A percentile compares a stretch with the other conserved stretches of the same genome.
These are phyloP conservation scores for Jimgerdemannia lactiflua DNA, from an alignment of 192 early-diverging fungal species.

Conservation along the genomic window DNA sequence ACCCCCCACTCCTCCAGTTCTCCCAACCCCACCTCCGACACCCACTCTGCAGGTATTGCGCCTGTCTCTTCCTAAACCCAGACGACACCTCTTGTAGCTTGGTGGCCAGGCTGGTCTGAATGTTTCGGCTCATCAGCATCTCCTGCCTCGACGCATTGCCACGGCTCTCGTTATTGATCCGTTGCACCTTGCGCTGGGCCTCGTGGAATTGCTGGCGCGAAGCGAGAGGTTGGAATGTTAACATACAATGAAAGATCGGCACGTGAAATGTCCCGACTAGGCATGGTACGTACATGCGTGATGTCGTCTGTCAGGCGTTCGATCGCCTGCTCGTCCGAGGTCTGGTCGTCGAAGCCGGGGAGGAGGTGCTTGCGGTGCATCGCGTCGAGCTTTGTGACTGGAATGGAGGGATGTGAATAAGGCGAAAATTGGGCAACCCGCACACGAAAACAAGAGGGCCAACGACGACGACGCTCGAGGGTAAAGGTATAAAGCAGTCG, in stretches of 20 bases:
- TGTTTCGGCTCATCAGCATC: conserved; percentile 72
- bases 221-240: background rate
- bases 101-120: conserved; percentile 85
- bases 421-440: background rate
- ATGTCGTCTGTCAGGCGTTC: conserved; percentile 81
- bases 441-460: background rate
- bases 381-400: conserved; percentile 65
- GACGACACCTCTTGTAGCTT: conserved; percentile 85
- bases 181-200: conserved; percentile 77
- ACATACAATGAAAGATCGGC: background rate
- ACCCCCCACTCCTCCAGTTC: conserved; percentile 23
- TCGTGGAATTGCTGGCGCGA: conserved; percentile 71
- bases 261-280: conserved; percentile 7
- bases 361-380: conserved; percentile 88
- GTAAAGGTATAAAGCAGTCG: background rate
- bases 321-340: conserved; percentile 76
- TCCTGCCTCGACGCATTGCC: conserved; percentile 53
- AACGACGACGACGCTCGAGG: too few species aligned
- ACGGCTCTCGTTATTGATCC: conserved; percentile 55
- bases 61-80: conserved; percentile 85
- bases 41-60: conserved; percentile 83
- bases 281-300: conserved; percentile 55
- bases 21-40: background rate
- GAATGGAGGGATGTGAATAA: conserved; percentile 16
- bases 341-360: conserved; percentile 92